Conservation (phyloP, 2,329 filamentous ascomycete genomes). For the Verticillium longisporum region DNA sequence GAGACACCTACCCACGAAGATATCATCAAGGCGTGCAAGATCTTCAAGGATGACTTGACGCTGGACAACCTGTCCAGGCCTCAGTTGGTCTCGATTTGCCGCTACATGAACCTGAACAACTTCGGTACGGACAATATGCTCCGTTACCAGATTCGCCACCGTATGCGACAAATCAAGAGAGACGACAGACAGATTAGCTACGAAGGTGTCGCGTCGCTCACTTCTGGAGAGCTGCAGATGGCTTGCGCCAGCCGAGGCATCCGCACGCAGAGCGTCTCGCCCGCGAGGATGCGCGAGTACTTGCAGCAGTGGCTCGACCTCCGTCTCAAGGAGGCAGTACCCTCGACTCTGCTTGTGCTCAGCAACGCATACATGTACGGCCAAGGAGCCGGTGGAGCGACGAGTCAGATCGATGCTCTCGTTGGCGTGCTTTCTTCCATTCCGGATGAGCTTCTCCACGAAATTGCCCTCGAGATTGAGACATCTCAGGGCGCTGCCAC, state of each 20-base stretch:
- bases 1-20: constrained; percentile 83
- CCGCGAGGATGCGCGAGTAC: constrained; percentile 80
- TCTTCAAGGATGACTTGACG: constrained; percentile 96
- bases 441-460: constrained; percentile 97
- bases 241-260: constrained; percentile 90
- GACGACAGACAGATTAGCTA: constrained; percentile 92
- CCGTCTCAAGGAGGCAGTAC: constrained; percentile 88
- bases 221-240: constrained; percentile 87
- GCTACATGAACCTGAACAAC: constrained; percentile 95
- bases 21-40: constrained; percentile 97
- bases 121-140: constrained; percentile 98
- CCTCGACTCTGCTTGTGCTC: constrained; percentile 87
- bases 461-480: constrained; percentile 97
- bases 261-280: constrained; percentile 85
- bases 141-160: constrained; percentile 91
- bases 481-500: constrained; percentile 94
- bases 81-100: constrained; percentile 94
- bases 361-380: constrained; percentile 98
- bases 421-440: constrained; percentile 90
- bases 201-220: constrained; percentile 87
- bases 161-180: constrained; percentile 98
- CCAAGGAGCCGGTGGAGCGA: constrained; percentile 80
- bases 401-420: constrained; percentile 85
- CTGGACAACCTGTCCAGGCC: constrained; percentile 94
- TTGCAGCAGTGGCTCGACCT: constrained; percentile 92